These are phyloP conservation scores for Terana coerulea DNA, from an alignment of 768 basidiomycete species.

Conservation along the genomic window DNA sequence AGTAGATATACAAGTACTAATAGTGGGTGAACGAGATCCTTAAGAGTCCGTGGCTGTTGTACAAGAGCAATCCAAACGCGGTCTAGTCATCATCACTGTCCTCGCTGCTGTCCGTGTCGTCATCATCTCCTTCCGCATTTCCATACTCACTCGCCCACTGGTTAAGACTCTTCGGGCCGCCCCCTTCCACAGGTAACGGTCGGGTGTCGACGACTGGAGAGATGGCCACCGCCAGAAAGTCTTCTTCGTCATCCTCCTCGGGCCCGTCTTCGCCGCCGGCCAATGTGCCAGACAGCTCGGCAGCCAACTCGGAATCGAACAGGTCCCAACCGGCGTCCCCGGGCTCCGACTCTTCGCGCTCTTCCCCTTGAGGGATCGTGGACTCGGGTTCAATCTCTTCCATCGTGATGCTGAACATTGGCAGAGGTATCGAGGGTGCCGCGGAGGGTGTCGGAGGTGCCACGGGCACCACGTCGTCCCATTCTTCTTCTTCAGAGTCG, in stretches of 20 bases:
- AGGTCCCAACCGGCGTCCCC: slow-evolving; percentile 19
- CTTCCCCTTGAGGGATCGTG: neutral
- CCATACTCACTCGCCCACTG: slow-evolving; percentile 2
- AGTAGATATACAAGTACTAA: too few species aligned
- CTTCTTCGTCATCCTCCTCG: slow-evolving; percentile 15
- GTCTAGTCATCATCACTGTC: slow-evolving; percentile 26
- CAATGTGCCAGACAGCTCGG: neutral
- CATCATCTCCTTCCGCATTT: neutral
- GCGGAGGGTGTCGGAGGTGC: neutral
- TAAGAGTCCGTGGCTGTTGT: too few species aligned
- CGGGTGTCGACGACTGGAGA: slow-evolving; percentile 16
- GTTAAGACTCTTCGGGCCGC: neutral
- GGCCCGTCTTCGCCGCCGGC: slow-evolving; percentile 6
- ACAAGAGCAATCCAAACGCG: too few species aligned
- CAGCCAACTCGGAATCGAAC: slow-evolving; percentile 13
- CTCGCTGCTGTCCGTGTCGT: slow-evolving; percentile 22
- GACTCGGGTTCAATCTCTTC: slow-evolving; percentile 22
- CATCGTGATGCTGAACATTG: slow-evolving; percentile 21
- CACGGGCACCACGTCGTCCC: slow-evolving; percentile 22
- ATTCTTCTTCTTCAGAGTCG: slow-evolving; percentile 24
- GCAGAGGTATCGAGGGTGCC: neutral
- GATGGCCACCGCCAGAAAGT: slow-evolving; percentile 14
- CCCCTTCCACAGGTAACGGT: slow-evolving; percentile 5
- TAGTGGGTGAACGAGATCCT: too few species aligned
- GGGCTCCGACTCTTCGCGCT: slow-evolving; percentile 8